Base-by-base conservation (phyloP, 192 early-diverging fungal species). In the Coemansia erecta region DNA sequence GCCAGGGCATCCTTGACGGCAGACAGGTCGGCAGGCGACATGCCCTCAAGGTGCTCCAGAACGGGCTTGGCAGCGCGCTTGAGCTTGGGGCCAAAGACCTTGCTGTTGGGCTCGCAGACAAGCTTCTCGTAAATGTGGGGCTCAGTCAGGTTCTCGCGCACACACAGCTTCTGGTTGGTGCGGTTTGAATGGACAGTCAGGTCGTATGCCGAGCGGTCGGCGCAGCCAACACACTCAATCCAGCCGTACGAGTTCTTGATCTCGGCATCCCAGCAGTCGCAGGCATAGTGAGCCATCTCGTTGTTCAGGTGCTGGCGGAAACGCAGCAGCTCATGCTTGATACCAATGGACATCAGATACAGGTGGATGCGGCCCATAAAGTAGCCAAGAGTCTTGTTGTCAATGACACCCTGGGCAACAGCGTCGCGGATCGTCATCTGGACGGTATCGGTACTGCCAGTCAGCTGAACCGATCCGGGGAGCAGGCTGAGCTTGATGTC, bases 231-330 rank as follows among this genome's bases (percentile, higher is more conserved):
- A 65, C 94, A 96, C 79, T 99, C 97, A 76, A 97, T 94, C 97
- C 97, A 99, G 51, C 97, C 97, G 72, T 93, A 92, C 57, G 87
- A 90, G 62, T 81, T 92, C 61, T 89, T 75, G 70, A 98, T 98
- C 78, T 99, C 97, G 41, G 97, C 95, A 76, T 99, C 97, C 95
- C 95, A 99, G 82, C 90, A 92, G 77, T 94, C 95, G 76, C 88
- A 89, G 12, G 97, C 95, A 70, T 99, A 99, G 83, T 99, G 97
- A 17, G 97, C 97, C 95, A 99, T 98, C 82, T 99, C 97, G 82
- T 99, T 99, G 41, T 83, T 72, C 91, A 99, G 94, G 79, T 99
- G 97, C 79, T 99, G 95, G 66, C 97, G 87, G 89, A 99, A 95
- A 47, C 95, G 88, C 44, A 99, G 77, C 23, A 87, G 84, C 24